A percentile compares a stretch with the other conserved stretches of the same genome.
phyloP scores from a whole-genome alignment of 257 asterid species.

The Handroanthus guayacan region DNA sequence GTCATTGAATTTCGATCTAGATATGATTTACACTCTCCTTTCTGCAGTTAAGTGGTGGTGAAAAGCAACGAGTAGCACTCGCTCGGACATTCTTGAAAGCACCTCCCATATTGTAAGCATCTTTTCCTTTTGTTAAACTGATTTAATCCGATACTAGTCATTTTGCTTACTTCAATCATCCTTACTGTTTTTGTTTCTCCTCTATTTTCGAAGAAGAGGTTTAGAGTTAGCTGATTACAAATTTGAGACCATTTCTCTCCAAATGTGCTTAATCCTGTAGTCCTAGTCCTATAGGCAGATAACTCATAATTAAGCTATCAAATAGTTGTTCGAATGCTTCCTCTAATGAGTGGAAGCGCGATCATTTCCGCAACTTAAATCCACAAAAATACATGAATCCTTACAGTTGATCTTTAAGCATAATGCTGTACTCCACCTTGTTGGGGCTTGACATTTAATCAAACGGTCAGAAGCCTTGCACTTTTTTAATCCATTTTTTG shows the following conservation, averaged over 20 bases:
- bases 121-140: slow-evolving; percentile 17
- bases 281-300: slow-evolving; percentile 16
- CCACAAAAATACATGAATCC: neutral
- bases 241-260: neutral
- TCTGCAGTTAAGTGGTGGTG: slow-evolving; percentile 97
- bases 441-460: neutral
- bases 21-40: slow-evolving; percentile 35
- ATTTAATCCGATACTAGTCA: slow-evolving; percentile 11
- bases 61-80: slow-evolving; percentile 97
- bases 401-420: neutral
- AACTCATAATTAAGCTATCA: slow-evolving; percentile 7
- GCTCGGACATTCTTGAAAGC: slow-evolving; percentile 98
- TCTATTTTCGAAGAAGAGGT: slow-evolving; percentile 7
- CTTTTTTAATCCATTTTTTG: slow-evolving; percentile 4
- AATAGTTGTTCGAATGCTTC: neutral
- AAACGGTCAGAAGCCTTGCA: slow-evolving; percentile 5
- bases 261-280: slow-evolving; percentile 1
- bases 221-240: slow-evolving; percentile 6
- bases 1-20: slow-evolving; percentile 5
- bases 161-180: slow-evolving; percentile 18
- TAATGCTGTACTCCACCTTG: neutral
- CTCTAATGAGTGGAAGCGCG: neutral
- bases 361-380: neutral
- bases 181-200: slow-evolving; percentile 8
- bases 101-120: slow-evolving; percentile 83